Evolutionary conservation across 495 filamentous ascomycete genomes (phyloP).

Genomic region (Xylaria grammica): DNA sequence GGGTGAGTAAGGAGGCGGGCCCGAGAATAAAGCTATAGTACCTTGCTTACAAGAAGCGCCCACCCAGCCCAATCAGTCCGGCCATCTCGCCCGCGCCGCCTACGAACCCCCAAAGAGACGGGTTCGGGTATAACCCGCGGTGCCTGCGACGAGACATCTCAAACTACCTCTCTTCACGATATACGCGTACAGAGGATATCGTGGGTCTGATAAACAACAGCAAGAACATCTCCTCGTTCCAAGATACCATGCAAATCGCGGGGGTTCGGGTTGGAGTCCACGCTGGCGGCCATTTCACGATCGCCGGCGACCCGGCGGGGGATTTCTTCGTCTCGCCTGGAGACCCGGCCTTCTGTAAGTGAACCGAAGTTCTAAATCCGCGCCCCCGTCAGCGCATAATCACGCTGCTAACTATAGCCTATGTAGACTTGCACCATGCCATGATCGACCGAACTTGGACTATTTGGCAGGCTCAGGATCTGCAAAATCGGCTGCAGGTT

Average conservation of each 20-base stretch:
- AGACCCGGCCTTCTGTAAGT: constrained; percentile 66
- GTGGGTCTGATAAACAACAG: constrained; percentile 52
- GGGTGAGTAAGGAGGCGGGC: constrained; percentile 48
- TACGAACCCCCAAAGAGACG: constrained; percentile 42
- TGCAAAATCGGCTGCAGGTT: constrained; percentile 37
- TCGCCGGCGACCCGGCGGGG: constrained; percentile 46
- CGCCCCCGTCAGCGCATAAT: too few species aligned
- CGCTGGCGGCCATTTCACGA: constrained; percentile 48
- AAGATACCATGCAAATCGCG: constrained; percentile 45
- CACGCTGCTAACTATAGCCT: not conserved
- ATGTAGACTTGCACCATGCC: constrained; percentile 59
- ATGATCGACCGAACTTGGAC: constrained; percentile 72
- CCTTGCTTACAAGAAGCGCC: too few species aligned
- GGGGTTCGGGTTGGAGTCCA: constrained; percentile 47
- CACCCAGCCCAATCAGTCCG: constrained; percentile 26
- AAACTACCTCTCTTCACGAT: constrained; percentile 49
- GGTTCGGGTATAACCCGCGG: constrained; percentile 59
- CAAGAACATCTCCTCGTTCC: constrained; percentile 51
- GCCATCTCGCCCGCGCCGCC: constrained; percentile 43
- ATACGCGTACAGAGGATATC: constrained; percentile 55
- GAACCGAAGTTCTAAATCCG: not conserved
- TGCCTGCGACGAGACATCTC: constrained; percentile 72
- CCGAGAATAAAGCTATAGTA: not conserved
- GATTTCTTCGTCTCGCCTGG: constrained; percentile 64
- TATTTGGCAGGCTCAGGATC: constrained; percentile 66